Evolutionary conservation across 1,139 yeast species (phyloP).

Genomic region (Magnusiomyces suaveolens): DNA sequence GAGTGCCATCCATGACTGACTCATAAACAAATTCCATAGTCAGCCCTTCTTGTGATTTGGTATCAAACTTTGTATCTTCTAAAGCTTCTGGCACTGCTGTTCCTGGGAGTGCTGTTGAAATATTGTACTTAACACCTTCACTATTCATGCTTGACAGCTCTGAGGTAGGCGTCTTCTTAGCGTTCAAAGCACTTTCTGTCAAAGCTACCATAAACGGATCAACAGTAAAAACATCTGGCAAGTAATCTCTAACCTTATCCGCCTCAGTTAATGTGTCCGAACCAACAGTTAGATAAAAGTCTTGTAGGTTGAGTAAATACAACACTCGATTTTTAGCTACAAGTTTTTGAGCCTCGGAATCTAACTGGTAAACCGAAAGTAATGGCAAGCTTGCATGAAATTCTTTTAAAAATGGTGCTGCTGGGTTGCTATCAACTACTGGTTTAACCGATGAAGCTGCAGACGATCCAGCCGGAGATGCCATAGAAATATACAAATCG

Average conservation of each 20-base stretch:
- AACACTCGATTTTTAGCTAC: constrained; percentile 8
- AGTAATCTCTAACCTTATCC: constrained; percentile 2
- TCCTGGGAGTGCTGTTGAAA: no score
- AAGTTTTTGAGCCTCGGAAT: constrained; percentile 2
- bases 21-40: constrained; percentile 9
- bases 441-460: not conserved
- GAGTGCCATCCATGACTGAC: constrained; percentile 4
- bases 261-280: not conserved
- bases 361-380: not conserved
- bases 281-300: constrained; percentile 7
- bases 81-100: no score
- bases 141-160: no score
- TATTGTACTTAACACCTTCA: no score
- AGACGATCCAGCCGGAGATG: not conserved
- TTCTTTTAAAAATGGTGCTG: not conserved
- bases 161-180: no score
- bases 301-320: constrained; percentile 1
- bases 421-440: not conserved
- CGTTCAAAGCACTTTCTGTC: no score
- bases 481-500: not conserved
- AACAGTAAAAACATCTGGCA: no score
- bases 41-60: not conserved
- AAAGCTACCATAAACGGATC: no score
- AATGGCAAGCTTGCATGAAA: not conserved
- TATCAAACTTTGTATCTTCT: not conserved